These are phyloP conservation scores for Ophiostoma sp. DNA, from an alignment of 2,329 filamentous ascomycete genomes.

Conservation along the genomic window DNA sequence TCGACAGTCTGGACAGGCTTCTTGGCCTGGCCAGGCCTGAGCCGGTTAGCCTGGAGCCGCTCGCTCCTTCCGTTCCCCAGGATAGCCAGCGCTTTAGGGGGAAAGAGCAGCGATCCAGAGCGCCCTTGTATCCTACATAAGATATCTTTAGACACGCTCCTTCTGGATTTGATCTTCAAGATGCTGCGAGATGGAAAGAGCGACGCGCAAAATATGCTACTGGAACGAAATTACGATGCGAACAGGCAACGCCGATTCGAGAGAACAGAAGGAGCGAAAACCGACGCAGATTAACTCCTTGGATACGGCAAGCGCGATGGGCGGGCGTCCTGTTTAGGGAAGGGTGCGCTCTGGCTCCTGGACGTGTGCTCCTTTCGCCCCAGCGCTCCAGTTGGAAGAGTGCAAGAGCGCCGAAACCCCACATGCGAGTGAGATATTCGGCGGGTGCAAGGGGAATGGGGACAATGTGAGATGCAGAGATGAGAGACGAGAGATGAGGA, in stretches of 20 bases:
- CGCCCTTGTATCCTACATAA: no score
- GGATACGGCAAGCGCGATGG: constrained; percentile 2
- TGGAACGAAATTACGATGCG: not conserved
- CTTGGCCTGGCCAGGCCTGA: not conserved
- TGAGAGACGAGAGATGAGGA: no score
- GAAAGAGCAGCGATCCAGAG: not conserved
- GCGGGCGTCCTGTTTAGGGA: not conserved
- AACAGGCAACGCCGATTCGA: not conserved
- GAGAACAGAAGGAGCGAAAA: not conserved
- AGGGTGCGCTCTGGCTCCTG: not conserved
- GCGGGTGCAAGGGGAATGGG: no score
- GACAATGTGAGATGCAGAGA: no score
- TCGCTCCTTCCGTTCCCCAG: constrained; percentile 8
- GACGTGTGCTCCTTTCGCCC: not conserved
- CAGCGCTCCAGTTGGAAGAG: not conserved
- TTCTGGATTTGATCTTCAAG: not conserved
- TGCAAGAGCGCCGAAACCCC: not conserved
- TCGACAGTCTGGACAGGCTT: not conserved
- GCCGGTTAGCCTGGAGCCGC: not conserved
- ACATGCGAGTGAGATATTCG: not conserved
- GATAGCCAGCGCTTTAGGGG: not conserved
- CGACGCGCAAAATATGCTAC: not conserved
- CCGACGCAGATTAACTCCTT: not conserved
- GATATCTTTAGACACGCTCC: not conserved
- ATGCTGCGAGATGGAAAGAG: not conserved